Evolutionary conservation across 2,329 filamentous ascomycete species (phyloP).

Genomic region (Colletotrichum sp.): DNA sequence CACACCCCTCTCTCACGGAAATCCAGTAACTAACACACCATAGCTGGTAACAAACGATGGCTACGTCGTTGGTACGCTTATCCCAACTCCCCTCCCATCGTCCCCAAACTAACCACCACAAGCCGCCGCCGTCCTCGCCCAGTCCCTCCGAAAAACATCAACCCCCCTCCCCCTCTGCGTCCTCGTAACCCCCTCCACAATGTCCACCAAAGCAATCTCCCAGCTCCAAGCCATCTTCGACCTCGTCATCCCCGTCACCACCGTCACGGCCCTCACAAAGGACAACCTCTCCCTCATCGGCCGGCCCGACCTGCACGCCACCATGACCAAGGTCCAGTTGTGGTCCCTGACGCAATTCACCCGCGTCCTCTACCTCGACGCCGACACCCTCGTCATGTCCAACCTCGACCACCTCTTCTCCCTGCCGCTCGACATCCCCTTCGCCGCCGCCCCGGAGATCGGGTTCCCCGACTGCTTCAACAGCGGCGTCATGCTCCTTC

Average conservation of each 20-base stretch:
- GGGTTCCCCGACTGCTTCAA: conserved; percentile 80
- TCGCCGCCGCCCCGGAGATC: conserved; percentile 64
- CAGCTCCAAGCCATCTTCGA: conserved; percentile 11
- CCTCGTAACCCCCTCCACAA: conserved; percentile 10
- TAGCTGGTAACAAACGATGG: conserved; percentile 24
- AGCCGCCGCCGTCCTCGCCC: conserved; percentile 21
- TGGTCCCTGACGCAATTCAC: conserved; percentile 70
- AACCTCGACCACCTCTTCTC: conserved; percentile 75
- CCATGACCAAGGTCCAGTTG: conserved; percentile 74
- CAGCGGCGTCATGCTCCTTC: conserved; percentile 70
- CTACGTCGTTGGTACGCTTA: conserved; percentile 18
- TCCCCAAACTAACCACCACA: neutral
- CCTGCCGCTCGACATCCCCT: conserved; percentile 50
- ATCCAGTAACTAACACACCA: neutral
- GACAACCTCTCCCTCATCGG: conserved; percentile 72
- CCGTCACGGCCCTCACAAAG: neutral
- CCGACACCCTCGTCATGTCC: conserved; percentile 67
- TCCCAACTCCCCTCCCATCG: neutral
- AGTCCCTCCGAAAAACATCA: conserved; percentile 19
- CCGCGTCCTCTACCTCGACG: conserved; percentile 57
- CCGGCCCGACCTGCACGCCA: conserved; percentile 67
- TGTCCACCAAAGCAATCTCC: neutral
- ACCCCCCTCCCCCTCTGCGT: conserved; percentile 16
- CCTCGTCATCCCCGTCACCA: conserved; percentile 14
- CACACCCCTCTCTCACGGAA: accelerated